These are phyloP conservation scores for Euclidium syriacum DNA, from an alignment of 345 rosid genomes.

Conservation along the genomic window DNA sequence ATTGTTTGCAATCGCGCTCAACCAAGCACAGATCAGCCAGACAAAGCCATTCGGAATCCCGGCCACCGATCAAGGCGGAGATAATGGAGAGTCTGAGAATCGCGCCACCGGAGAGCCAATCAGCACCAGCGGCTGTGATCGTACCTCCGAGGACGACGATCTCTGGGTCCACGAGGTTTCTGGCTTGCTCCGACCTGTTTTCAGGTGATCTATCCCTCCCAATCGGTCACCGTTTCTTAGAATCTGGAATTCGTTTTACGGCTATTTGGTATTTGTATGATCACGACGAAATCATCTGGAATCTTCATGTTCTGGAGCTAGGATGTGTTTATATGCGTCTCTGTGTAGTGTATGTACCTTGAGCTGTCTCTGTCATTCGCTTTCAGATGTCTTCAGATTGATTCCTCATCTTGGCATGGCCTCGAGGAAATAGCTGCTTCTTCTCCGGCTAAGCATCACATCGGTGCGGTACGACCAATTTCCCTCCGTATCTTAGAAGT, in stretches of 20 bases:
- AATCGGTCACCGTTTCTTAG: background rate
- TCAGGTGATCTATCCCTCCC: conserved; percentile 45
- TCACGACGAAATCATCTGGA: background rate
- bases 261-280: no score
- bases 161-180: conserved; percentile 76
- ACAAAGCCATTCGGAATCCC: conserved; percentile 49
- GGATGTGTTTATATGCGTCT: background rate
- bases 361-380: background rate
- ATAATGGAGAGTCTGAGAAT: background rate
- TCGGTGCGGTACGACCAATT: conserved; percentile 64
- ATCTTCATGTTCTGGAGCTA: background rate
- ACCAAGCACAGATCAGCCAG: conserved; percentile 39
- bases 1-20: conserved; percentile 50
- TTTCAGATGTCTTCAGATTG: conserved; percentile 65
- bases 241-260: background rate
- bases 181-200: conserved; percentile 78
- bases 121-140: conserved; percentile 34
- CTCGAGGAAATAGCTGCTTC: conserved; percentile 80
- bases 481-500: background rate
- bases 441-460: conserved; percentile 64
- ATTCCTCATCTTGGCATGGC: conserved; percentile 71
- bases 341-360: conserved; percentile 4
- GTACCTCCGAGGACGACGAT: conserved; percentile 54
- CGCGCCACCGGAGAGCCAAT: conserved; percentile 30
- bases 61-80: conserved; percentile 13